Evolutionary conservation across 805 yeast genomes (phyloP).

Genomic region (Ogataea henricii): DNA sequence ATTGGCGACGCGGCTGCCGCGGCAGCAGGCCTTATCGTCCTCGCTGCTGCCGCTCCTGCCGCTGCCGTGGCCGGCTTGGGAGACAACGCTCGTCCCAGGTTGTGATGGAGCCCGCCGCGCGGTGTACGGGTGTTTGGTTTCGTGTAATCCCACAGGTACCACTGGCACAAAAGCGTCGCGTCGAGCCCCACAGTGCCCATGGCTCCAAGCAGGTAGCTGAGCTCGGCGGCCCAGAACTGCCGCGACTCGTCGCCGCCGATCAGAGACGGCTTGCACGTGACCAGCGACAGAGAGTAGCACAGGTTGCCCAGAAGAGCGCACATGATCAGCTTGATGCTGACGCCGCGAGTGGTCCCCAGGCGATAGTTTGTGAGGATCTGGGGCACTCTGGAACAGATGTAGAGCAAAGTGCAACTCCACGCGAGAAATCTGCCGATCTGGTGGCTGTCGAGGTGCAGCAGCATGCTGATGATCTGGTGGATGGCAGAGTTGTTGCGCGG

Average conservation of each 20-base stretch:
- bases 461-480: slow-evolving; percentile 18
- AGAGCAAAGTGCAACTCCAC: slow-evolving; percentile 53
- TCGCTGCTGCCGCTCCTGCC: not conserved
- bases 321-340: slow-evolving; percentile 49
- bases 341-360: slow-evolving; percentile 51
- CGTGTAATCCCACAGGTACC: slow-evolving; percentile 36
- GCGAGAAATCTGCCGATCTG: slow-evolving; percentile 40
- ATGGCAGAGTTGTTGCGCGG: slow-evolving; percentile 26
- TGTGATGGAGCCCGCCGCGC: slow-evolving; percentile 1
- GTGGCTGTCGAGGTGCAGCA: slow-evolving; percentile 18
- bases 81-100: slow-evolving; percentile 5
- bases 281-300: slow-evolving; percentile 49
- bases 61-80: slow-evolving; percentile 7
- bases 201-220: slow-evolving; percentile 51
- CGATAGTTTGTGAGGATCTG: slow-evolving; percentile 49
- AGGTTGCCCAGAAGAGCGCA: slow-evolving; percentile 54
- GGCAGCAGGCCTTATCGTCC: not conserved
- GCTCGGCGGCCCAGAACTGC: slow-evolving; percentile 43
- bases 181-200: slow-evolving; percentile 55
- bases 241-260: slow-evolving; percentile 34
- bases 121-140: slow-evolving; percentile 2
- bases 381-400: slow-evolving; percentile 52
- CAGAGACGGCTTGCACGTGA: slow-evolving; percentile 45
- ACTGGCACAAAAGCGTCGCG: slow-evolving; percentile 45
- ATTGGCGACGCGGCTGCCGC: slow-evolving; percentile 17